These are phyloP conservation scores for Neoscytalidium dimidiatum DNA, from an alignment of 2,329 filamentous ascomycete genomes.

Conservation along the genomic window DNA sequence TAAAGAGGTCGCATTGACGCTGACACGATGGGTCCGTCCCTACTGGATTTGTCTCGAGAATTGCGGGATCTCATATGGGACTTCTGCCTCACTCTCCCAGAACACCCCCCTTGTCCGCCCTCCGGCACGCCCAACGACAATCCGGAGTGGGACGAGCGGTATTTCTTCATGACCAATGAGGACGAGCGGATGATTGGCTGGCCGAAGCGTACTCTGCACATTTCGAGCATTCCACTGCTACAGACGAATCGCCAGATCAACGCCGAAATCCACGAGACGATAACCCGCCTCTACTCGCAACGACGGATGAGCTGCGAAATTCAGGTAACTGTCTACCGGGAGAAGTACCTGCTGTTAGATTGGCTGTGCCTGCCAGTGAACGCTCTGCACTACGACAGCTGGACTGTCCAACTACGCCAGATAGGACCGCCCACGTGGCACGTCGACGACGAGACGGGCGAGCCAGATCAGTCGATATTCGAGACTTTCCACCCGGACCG, in stretches of 20 bases:
- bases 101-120: not conserved
- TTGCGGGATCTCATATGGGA: conserved; percentile 15
- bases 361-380: conserved; percentile 14
- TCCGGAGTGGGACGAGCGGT: not conserved
- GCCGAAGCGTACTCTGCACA: not conserved
- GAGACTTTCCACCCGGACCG: conserved; percentile 10
- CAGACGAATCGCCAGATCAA: conserved; percentile 1
- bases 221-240: not conserved
- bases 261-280: conserved; percentile 9
- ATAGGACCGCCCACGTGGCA: not conserved
- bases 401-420: not conserved
- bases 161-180: conserved; percentile 3
- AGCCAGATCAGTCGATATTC: conserved; percentile 14
- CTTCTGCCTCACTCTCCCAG: conserved; percentile 1
- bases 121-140: not conserved
- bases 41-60: conserved; percentile 9
- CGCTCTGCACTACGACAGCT: conserved; percentile 8
- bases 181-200: conserved; percentile 2
- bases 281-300: conserved; percentile 6
- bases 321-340: not conserved
- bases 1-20: not conserved
- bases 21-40: not conserved
- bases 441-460: not conserved
- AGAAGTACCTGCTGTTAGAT: conserved; percentile 13
- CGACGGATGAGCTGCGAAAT: not conserved